These are phyloP conservation scores for Penicillium lividum DNA, from an alignment of 495 filamentous ascomycete genomes.

Conservation along the genomic window DNA sequence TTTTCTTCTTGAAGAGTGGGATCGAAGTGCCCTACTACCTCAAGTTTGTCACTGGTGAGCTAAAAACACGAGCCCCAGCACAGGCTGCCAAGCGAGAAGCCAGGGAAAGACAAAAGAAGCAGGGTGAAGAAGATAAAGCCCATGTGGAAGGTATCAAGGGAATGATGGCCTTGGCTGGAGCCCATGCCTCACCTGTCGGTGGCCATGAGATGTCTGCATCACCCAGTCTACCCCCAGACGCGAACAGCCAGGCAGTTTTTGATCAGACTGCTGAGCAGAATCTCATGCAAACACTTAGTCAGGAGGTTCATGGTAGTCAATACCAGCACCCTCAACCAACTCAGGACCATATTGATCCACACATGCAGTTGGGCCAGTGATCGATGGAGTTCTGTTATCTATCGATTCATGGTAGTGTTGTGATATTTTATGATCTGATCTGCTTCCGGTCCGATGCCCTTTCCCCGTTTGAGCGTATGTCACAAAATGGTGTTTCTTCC, in stretches of 20 bases:
- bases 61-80: slow-evolving; percentile 86
- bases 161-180: slow-evolving; percentile 62
- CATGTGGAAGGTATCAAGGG: slow-evolving; percentile 71
- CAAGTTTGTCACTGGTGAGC: slow-evolving; percentile 86
- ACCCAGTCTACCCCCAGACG: slow-evolving; percentile 42
- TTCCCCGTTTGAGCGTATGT: neutral
- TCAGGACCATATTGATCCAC: slow-evolving; percentile 39
- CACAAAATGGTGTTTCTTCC: neutral
- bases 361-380: slow-evolving; percentile 43
- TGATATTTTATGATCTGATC: neutral
- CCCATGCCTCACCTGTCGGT: slow-evolving; percentile 39
- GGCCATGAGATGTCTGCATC: slow-evolving; percentile 51
- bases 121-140: slow-evolving; percentile 69
- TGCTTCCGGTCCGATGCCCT: slow-evolving; percentile 1
- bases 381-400: neutral
- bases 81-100: slow-evolving; percentile 82
- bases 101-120: slow-evolving; percentile 66
- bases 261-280: slow-evolving; percentile 52
- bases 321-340: slow-evolving; percentile 36
- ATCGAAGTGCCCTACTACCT: slow-evolving; percentile 93
- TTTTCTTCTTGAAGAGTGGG: slow-evolving; percentile 92
- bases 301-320: slow-evolving; percentile 49
- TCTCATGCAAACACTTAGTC: slow-evolving; percentile 49
- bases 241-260: slow-evolving; percentile 35
- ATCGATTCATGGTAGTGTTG: neutral